Percentiles rank a stretch among this genome's conserved stretches.
phyloP scores from a whole-genome alignment of 2,329 filamentous ascomycete genomes.

The Fusarium sp. region DNA sequence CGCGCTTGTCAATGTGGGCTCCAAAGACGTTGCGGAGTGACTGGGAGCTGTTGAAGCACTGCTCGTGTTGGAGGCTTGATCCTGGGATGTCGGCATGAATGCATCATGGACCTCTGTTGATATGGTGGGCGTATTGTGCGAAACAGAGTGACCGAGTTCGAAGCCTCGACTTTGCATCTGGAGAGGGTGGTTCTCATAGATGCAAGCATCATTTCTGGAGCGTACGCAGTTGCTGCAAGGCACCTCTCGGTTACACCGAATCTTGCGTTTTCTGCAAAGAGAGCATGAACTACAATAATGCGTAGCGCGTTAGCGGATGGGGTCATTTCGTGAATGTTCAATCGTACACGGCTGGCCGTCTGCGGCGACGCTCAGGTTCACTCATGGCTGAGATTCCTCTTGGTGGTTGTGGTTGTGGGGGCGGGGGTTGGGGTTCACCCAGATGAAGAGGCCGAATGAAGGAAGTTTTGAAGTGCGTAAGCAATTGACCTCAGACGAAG shows the following conservation, averaged over 20 bases:
- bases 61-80: neutral
- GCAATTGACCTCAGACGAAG: neutral
- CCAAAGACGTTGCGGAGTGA: neutral
- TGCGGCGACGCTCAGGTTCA: slow-evolving; percentile 42
- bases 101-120: rapidly evolving
- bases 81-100: neutral
- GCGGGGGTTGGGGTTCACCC: neutral
- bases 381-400: slow-evolving; percentile 6
- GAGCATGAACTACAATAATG: slow-evolving; percentile 52
- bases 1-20: neutral
- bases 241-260: slow-evolving; percentile 55
- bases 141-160: neutral
- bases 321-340: too few species aligned
- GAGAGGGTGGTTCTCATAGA: slow-evolving; percentile 45
- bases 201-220: slow-evolving; percentile 51
- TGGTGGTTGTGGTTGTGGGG: neutral
- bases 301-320: neutral
- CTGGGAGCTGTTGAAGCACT: neutral
- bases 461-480: neutral
- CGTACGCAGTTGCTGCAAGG: slow-evolving; percentile 58
- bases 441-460: neutral
- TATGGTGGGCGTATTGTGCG: neutral
- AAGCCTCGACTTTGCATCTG: neutral
- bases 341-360: slow-evolving; percentile 46
- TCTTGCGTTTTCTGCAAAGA: slow-evolving; percentile 58